Conservation (phyloP, 257 asterid species). For the Solanum piurae region DNA sequence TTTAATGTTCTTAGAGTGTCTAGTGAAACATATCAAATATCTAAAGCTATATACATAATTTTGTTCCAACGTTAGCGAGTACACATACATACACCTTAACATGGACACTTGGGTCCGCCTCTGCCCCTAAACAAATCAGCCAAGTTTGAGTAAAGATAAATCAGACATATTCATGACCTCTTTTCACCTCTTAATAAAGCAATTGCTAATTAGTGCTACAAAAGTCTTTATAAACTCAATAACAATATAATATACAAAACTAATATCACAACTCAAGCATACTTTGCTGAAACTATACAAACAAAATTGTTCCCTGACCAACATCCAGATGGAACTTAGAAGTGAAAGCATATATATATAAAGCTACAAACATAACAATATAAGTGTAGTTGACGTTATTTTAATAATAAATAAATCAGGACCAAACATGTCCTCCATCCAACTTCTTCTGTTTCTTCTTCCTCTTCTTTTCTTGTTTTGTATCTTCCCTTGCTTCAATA, state of each 20-base stretch:
- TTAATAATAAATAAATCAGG: no score
- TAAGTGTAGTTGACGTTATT: background rate
- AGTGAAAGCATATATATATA: background rate
- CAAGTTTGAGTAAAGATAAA: no score
- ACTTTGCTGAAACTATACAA: background rate
- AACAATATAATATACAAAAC: background rate
- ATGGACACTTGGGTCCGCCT: no score
- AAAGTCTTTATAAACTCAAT: background rate
- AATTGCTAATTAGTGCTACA: background rate
- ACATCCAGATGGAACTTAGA: background rate
- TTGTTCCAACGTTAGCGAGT: no score
- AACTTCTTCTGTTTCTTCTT: conserved; percentile 31
- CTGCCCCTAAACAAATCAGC: no score
- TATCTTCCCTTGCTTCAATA: conserved; percentile 27
- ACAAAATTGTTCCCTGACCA: background rate
- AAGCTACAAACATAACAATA: background rate
- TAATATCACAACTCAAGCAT: background rate
- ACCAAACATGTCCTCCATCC: no score
- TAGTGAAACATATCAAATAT: no score
- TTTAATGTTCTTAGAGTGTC: no score
- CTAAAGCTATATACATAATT: no score
- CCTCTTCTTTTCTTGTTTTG: conserved; percentile 45
- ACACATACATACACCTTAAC: no score
- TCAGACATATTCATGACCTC: no score
- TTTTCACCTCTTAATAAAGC: background rate